Conservation (phyloP, 192 early-diverging fungal genomes). For the Oehlia diaphana region DNA sequence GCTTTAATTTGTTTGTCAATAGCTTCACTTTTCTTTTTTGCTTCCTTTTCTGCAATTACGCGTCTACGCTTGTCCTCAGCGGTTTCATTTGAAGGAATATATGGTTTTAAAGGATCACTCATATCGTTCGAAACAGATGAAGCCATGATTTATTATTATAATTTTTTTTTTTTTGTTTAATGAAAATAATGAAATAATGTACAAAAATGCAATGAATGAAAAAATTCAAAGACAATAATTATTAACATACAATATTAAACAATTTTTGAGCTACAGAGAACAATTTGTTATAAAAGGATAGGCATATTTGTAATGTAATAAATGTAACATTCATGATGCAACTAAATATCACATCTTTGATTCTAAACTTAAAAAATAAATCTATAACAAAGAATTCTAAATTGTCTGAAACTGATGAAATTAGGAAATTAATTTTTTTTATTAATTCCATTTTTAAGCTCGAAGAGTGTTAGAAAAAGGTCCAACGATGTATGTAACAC, state of each 20-base stretch:
- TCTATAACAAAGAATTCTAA: background rate
- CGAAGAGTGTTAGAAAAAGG: too few species aligned
- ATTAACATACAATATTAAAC: too few species aligned
- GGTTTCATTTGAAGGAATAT: conserved; percentile 20
- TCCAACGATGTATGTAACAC: too few species aligned
- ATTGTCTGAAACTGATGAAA: too few species aligned
- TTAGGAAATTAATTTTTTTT: too few species aligned
- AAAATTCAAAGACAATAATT: background rate
- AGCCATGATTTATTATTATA: background rate
- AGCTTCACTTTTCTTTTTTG: conserved; percentile 49
- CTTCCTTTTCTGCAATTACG: conserved; percentile 34
- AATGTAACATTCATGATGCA: background rate
- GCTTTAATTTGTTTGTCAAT: conserved; percentile 49
- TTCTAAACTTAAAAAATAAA: background rate
- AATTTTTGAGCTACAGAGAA: too few species aligned
- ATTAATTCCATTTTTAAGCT: too few species aligned
- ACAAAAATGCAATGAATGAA: too few species aligned
- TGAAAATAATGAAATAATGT: too few species aligned
- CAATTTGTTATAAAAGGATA: too few species aligned
- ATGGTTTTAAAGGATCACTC: conserved; percentile 19
- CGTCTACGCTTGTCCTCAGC: conserved; percentile 18
- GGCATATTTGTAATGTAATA: too few species aligned
- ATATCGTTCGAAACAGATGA: conserved; percentile 10
- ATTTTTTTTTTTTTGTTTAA: too few species aligned
- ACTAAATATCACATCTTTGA: background rate